Percentiles rank a stretch among this genome's conserved stretches.
Conservation (phyloP, 768 basidiomycete genomes). For the Lactifluus volemus region DNA sequence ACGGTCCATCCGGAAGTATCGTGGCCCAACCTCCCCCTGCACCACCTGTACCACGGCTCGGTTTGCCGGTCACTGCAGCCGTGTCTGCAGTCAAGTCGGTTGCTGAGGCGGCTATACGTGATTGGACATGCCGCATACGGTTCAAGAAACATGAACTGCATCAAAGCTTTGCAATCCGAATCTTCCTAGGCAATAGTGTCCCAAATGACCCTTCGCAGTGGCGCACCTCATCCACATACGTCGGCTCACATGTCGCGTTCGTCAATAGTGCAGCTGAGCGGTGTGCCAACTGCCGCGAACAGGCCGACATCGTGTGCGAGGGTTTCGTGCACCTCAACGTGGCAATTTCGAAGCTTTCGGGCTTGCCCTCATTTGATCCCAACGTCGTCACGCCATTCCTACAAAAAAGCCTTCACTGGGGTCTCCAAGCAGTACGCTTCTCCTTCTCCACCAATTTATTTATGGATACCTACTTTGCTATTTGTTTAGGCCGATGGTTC, state of each 20-base stretch:
- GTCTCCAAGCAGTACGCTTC: conserved; percentile 31
- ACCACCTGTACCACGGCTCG: neutral
- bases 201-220: conserved; percentile 33
- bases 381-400: conserved; percentile 34
- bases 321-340: conserved; percentile 39
- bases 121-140: conserved; percentile 37
- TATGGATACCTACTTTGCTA: neutral
- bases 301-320: conserved; percentile 27
- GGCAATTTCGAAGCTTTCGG: conserved; percentile 24
- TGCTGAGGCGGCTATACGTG: conserved; percentile 16
- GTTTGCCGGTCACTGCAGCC: neutral
- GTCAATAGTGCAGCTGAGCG: conserved; percentile 28
- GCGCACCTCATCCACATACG: conserved; percentile 29
- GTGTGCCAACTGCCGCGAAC: conserved; percentile 35
- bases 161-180: conserved; percentile 33
- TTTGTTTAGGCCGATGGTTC: conserved; percentile 1
- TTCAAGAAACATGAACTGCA: conserved; percentile 37
- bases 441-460: neutral
- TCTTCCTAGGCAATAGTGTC: conserved; percentile 41
- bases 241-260: conserved; percentile 39
- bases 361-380: conserved; percentile 30
- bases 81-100: neutral
- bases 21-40: neutral
- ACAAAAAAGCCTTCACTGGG: conserved; percentile 33
- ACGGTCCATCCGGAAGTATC: neutral